Percentiles rank a stretch among this genome's conserved stretches.
phyloP scores from a whole-genome alignment of 1,139 yeast genomes.

The Zygosaccharomyces pseudobailii region DNA sequence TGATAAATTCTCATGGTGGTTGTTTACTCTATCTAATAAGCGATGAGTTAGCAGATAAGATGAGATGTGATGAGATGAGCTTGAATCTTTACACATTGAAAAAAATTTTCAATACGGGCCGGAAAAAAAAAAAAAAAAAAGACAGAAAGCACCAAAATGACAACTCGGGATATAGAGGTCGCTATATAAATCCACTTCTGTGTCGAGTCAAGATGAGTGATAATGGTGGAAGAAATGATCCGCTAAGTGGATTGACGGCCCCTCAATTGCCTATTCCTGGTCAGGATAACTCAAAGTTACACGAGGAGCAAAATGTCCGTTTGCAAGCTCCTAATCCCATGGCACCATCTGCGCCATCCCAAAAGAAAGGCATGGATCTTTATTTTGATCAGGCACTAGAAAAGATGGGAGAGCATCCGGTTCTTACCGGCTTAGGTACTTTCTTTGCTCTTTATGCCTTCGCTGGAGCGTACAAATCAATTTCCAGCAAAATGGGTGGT shows the following conservation, averaged over 20 bases:
- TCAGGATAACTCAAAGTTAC: constrained; percentile 11
- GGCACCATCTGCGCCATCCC: constrained; percentile 22
- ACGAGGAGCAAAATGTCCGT: constrained; percentile 30
- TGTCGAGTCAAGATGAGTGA: constrained; percentile 2
- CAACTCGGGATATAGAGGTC: not conserved
- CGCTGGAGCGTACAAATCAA: constrained; percentile 63
- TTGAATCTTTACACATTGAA: too few relatives aligned
- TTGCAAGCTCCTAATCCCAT: constrained; percentile 37
- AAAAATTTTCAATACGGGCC: constrained; percentile 7
- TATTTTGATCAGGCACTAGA: constrained; percentile 62
- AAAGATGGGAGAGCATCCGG: constrained; percentile 73
- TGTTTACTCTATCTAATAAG: not conserved
- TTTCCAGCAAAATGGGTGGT: constrained; percentile 58
- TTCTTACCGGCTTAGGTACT: constrained; percentile 65
- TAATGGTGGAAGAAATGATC: constrained; percentile 2
- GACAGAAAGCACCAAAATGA: not conserved
- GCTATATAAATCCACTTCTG: not conserved
- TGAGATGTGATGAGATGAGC: constrained; percentile 21
- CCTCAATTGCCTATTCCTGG: constrained; percentile 63
- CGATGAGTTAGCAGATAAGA: constrained; percentile 7
- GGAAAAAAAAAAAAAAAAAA: constrained; percentile 4
- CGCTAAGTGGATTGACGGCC: constrained; percentile 35
- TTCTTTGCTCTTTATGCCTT: constrained; percentile 59
- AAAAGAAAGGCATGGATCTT: constrained; percentile 44
- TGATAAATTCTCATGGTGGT: constrained; percentile 77